These are phyloP conservation scores for Arthrobotrys entomopaga DNA, from an alignment of 2,329 filamentous ascomycete species.

Conservation along the genomic window DNA sequence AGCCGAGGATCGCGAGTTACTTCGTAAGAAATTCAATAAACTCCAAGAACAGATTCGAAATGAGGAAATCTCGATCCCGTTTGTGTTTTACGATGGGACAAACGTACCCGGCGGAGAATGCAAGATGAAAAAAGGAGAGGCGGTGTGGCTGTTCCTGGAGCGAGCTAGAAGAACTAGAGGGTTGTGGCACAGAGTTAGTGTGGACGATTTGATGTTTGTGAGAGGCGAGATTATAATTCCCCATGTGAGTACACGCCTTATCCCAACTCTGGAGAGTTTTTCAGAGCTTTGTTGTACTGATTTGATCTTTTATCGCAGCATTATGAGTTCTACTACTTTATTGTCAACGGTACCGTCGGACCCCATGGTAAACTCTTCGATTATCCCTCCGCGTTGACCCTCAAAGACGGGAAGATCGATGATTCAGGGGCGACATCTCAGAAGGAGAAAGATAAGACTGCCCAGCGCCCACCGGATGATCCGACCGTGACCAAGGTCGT, in stretches of 20 bases:
- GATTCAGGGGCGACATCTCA: constrained; percentile 13
- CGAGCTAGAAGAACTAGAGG: constrained; percentile 69
- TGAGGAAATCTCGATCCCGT: constrained; percentile 89
- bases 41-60: constrained; percentile 88
- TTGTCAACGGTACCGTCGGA: constrained; percentile 83
- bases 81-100: constrained; percentile 96
- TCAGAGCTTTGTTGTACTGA: not conserved
- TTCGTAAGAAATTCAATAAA: constrained; percentile 81
- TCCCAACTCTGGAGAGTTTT: not conserved
- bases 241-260: constrained; percentile 74
- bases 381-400: constrained; percentile 65
- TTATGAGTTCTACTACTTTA: constrained; percentile 96
- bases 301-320: constrained; percentile 70
- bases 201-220: constrained; percentile 95
- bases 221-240: constrained; percentile 90
- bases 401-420: constrained; percentile 51
- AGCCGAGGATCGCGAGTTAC: constrained; percentile 76
- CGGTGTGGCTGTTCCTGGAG: constrained; percentile 91
- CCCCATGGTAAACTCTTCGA: constrained; percentile 81
- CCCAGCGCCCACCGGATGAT: constrained; percentile 74
- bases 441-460: constrained; percentile 64
- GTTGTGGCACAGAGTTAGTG: constrained; percentile 91
- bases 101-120: constrained; percentile 80
- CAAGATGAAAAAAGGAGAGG: constrained; percentile 90
- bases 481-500: constrained; percentile 89